Base-by-base conservation (phyloP, 2,329 filamentous ascomycete species). In the Ophiostoma sp. region DNA sequence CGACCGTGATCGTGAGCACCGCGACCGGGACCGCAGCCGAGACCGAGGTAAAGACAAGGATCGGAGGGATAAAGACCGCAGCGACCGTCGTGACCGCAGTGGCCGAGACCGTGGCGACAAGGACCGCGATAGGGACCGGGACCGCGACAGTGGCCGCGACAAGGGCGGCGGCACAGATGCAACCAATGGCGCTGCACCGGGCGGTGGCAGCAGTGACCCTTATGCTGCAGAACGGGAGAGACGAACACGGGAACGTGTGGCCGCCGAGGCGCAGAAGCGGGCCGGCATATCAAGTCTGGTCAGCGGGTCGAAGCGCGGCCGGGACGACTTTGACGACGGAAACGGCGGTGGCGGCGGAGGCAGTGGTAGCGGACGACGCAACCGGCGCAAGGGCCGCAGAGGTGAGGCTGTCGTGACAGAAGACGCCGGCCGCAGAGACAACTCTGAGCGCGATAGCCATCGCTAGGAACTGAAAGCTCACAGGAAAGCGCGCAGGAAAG, bases 151-250 rank as follows among this genome's bases (percentile, higher is more conserved):
- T 31, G 31, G 64, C 42, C 31, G 33, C 8, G 63, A 39, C 22
- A 71, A 71, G 22, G 31, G 9, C 12, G 22, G 36, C 11, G 57
- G 36, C 25, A 39, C 55, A 73, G 71, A 42, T 12, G 39, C n/a
- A 68, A n/a, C 69, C 8, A 66, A 50, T 19, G 69, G 39, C 4
- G 70, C 70, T 2, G 70, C 70, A 2, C n/a, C 36, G 0, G 39
- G 12, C 84, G 42, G 42, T 22, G 55, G 63, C 28, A 68, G 69
- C 68, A 55, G 70, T 74, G 89, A 92, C 76, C 85, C 88, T n/a
- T 91, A 93, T 80, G 91, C 91, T 1, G 83, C 90, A 0, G 91
- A 93, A 80, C 88, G 91, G 28, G 91, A 92, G 79, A 88, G 88
- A 15, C 84, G 90, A 19, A 87, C 91, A 78, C 85, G 90, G 63